Conservation (phyloP, 495 filamentous ascomycete species). For the Penicillium paxilli region DNA sequence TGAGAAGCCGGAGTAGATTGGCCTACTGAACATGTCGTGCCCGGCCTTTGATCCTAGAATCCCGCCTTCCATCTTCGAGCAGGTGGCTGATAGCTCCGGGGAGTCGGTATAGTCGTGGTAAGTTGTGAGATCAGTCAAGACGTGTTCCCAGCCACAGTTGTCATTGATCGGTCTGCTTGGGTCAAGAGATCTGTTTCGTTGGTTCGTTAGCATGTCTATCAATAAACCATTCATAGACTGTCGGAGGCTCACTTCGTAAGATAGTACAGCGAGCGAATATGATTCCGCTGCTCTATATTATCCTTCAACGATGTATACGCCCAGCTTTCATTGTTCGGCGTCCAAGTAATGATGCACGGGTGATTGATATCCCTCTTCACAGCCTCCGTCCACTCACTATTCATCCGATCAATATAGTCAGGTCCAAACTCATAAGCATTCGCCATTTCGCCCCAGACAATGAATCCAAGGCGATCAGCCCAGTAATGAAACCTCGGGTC, state of each 20-base stretch:
- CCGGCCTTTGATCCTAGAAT: constrained; percentile 47
- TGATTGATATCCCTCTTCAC: constrained; percentile 61
- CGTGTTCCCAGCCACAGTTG: constrained; percentile 66
- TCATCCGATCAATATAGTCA: constrained; percentile 53
- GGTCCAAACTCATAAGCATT: constrained; percentile 50
- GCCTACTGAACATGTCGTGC: constrained; percentile 48
- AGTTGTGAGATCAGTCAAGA: constrained; percentile 56
- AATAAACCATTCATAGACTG: not conserved
- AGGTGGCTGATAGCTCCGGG: constrained; percentile 44
- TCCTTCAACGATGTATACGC: constrained; percentile 52
- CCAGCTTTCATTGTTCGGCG: constrained; percentile 63
- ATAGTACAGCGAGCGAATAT: constrained; percentile 58
- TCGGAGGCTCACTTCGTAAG: constrained; percentile 51
- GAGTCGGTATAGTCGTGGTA: constrained; percentile 63
- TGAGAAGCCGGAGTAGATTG: constrained; percentile 29
- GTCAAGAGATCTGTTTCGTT: constrained; percentile 44
- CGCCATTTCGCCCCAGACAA: constrained; percentile 44
- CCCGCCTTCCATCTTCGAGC: constrained; percentile 37
- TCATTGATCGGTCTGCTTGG: constrained; percentile 60
- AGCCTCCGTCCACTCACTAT: constrained; percentile 56
- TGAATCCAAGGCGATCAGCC: constrained; percentile 40
- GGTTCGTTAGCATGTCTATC: not conserved
- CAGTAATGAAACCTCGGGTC: constrained; percentile 39
- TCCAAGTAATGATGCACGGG: constrained; percentile 61
- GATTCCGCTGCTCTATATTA: constrained; percentile 54